phyloP scores from a whole-genome alignment of 306 rosid species.

The Sesbania bispinosa region DNA sequence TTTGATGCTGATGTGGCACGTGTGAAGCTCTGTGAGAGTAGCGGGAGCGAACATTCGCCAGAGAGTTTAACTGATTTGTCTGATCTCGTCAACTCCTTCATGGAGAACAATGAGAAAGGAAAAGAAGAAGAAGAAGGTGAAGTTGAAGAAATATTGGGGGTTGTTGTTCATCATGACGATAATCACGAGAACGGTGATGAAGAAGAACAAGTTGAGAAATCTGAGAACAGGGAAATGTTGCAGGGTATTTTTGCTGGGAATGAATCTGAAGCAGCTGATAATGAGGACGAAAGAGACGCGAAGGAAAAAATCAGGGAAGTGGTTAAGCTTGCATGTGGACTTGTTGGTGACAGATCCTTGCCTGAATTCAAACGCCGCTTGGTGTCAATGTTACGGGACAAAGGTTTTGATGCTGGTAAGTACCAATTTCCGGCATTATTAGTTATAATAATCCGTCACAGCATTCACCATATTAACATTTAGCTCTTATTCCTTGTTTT shows the following conservation, averaged over 20 bases:
- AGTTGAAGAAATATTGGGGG: background rate
- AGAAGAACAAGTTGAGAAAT: conserved; percentile 14
- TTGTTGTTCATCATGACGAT: background rate
- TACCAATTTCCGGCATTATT: background rate
- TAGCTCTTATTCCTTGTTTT: background rate
- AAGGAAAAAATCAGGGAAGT: conserved; percentile 39
- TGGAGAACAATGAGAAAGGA: conserved; percentile 43
- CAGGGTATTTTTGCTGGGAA: conserved; percentile 28
- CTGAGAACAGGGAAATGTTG: conserved; percentile 39
- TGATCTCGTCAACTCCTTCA: conserved; percentile 72
- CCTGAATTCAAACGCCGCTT: conserved; percentile 54
- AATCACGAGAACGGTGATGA: background rate
- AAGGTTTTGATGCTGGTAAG: conserved; percentile 89
- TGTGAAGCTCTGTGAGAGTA: conserved; percentile 59
- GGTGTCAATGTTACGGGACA: conserved; percentile 59
- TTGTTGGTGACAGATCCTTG: conserved; percentile 27
- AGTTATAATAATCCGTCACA: background rate
- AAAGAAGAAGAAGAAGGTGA: background rate
- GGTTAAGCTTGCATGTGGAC: conserved; percentile 34
- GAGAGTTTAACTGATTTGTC: conserved; percentile 58
- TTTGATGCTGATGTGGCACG: conserved; percentile 54
- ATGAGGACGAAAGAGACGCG: conserved; percentile 18
- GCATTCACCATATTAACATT: background rate
- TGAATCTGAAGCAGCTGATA: background rate
- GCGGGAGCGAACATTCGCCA: conserved; percentile 84